Base-by-base conservation (phyloP, 2,329 filamentous ascomycete species). In the Lecanicillium sp. region DNA sequence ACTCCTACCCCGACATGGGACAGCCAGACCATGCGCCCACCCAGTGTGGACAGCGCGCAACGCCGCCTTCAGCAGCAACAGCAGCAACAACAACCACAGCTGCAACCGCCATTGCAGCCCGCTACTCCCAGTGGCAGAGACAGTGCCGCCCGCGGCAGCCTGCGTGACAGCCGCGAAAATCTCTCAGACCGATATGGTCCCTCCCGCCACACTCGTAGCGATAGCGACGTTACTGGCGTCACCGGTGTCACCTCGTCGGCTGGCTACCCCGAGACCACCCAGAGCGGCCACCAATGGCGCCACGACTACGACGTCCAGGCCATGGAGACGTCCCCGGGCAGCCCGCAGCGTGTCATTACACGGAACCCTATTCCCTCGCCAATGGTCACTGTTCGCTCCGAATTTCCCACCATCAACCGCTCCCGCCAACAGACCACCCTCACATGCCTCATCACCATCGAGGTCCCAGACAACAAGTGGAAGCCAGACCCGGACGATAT, bases 281-380 rank as follows among this genome's bases (percentile, higher is more conserved):
- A 87, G 57, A 84, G 80, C 58, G 79, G 78, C 6, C 79, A 79
- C 30, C 76, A 78, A 33, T 81, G 90, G 57, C 84, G 86, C 48
- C 90, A 96, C 61, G 91, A 97, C 62, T 97, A 95, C 60, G 93
- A 97, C 61, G 81, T 95, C 14, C 91, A 97, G 64, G 90, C 90
- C 3, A 95, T 96, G 88, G 91, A 96, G 66, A 88, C 87, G 0
- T 86, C 83, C 27, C 75, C 94, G 15, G 79, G 80, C 54, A 90
- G 83, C 65, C 86, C 89, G 5, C 49, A 51, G 19, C 83, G 86
- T 30, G 69, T 76, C 5, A 77, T 85, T 17, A 77, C 82, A 9
- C 87, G 85, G 58, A 95, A 95, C 57, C 89, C 90, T 0, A 96
- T 97, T 50, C 90, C 93, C 1, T 74, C 90, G 5, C 93, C 93